Evolutionary conservation across 2,329 filamentous ascomycete species (phyloP).

Genomic region (Thielaviopsis cerberus): DNA sequence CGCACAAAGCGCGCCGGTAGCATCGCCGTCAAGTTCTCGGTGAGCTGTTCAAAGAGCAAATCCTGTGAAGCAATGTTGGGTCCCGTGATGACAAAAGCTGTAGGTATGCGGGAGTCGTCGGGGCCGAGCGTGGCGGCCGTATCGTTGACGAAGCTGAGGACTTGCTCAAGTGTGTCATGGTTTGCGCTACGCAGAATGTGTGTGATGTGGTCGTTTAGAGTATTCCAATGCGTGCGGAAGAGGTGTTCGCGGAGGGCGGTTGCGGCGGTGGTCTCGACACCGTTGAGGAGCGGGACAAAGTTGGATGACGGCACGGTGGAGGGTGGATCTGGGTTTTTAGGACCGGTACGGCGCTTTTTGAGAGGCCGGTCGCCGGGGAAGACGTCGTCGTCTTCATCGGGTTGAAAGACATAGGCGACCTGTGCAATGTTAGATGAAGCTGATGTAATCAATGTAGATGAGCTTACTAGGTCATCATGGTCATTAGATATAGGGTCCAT

Average conservation of each 20-base stretch:
- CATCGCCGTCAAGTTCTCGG: constrained; percentile 31
- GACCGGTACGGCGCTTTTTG: constrained; percentile 37
- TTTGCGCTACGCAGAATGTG: constrained; percentile 41
- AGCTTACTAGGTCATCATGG: constrained; percentile 10
- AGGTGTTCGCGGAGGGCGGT: constrained; percentile 36
- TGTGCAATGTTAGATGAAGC: constrained; percentile 17
- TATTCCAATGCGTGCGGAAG: constrained; percentile 45
- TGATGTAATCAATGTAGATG: neutral
- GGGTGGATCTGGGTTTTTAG: constrained; percentile 18
- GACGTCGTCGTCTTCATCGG: constrained; percentile 22
- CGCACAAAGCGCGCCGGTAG: constrained; percentile 40
- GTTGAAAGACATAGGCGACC: constrained; percentile 45
- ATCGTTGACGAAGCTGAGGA: constrained; percentile 33
- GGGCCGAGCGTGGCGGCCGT: neutral
- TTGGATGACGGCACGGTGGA: constrained; percentile 13
- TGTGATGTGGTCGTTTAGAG: constrained; percentile 45
- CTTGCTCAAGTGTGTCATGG: constrained; percentile 37
- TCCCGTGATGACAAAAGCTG: constrained; percentile 57
- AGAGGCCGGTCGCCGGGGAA: constrained; percentile 23
- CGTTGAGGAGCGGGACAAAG: constrained; percentile 37
- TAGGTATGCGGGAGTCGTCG: constrained; percentile 28
- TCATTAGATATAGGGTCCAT: constrained; percentile 10
- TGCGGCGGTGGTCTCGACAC: constrained; percentile 30
- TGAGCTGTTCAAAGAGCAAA: constrained; percentile 53
- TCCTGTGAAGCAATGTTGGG: constrained; percentile 62